Conservation (phyloP, 2,329 filamentous ascomycete species). For the Cercospora citrullina region DNA sequence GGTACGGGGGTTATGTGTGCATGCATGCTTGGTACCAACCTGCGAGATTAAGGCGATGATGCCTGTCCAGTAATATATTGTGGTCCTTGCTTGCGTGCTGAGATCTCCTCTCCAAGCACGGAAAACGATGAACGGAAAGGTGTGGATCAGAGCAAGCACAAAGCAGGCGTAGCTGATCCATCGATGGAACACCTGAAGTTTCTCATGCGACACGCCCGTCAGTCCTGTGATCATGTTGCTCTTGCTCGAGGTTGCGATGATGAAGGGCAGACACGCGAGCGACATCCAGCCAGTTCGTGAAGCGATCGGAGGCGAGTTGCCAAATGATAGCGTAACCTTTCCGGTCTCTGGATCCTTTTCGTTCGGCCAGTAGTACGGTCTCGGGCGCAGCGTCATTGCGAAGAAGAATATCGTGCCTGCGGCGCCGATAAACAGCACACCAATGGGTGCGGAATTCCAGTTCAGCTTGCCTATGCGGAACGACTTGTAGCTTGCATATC, state of each 20-base stretch:
- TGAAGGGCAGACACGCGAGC: constrained; percentile 54
- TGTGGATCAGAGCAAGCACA: constrained; percentile 57
- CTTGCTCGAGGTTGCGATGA: constrained; percentile 49
- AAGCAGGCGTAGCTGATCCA: constrained; percentile 60
- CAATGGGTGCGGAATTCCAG: constrained; percentile 50
- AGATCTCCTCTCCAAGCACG: constrained; percentile 53
- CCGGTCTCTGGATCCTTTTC: constrained; percentile 19
- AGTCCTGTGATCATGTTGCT: constrained; percentile 56
- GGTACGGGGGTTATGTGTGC: neutral
- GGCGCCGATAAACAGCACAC: constrained; percentile 45
- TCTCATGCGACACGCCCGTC: constrained; percentile 59
- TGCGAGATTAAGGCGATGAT: constrained; percentile 56
- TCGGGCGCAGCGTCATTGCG: constrained; percentile 42
- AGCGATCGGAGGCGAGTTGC: constrained; percentile 55
- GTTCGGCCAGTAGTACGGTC: constrained; percentile 56
- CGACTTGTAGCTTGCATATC: constrained; percentile 47
- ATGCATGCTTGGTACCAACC: constrained; percentile 41
- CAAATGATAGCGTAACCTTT: constrained; percentile 40
- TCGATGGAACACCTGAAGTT: constrained; percentile 57
- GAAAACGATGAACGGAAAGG: constrained; percentile 60
- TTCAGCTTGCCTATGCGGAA: constrained; percentile 40
- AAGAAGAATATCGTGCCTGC: constrained; percentile 52
- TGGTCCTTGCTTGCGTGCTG: constrained; percentile 47
- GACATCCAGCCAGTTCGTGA: constrained; percentile 56
- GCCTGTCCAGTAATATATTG: constrained; percentile 57